Conservation (phyloP, 257 asterid species). For the Ehretia macrophylla region DNA sequence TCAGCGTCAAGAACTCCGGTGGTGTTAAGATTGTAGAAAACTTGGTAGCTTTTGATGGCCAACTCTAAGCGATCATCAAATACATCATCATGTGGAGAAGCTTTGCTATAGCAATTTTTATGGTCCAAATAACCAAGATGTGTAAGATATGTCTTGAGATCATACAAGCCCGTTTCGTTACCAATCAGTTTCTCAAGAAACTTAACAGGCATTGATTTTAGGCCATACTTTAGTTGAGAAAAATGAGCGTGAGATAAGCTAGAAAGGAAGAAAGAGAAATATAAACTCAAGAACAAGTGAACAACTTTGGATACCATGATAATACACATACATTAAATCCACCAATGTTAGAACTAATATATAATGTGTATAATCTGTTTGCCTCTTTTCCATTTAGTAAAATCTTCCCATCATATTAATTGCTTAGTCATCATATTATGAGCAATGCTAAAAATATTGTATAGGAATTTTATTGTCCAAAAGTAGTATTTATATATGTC, state of each 20-base stretch:
- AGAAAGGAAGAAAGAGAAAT: neutral
- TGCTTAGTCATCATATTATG: too few species aligned
- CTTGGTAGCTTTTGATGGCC: conserved; percentile 8
- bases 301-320: neutral
- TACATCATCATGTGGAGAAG: neutral
- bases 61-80: conserved; percentile 8
- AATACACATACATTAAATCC: too few species aligned
- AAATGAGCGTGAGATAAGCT: neutral
- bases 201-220: neutral
- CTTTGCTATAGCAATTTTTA: neutral
- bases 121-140: conserved; percentile 8
- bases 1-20: conserved; percentile 9
- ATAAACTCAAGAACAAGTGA: neutral
- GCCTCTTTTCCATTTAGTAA: too few species aligned
- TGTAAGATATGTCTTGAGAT: conserved; percentile 8
- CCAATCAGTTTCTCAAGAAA: neutral
- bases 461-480: too few species aligned
- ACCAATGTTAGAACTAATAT: too few species aligned
- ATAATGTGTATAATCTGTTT: too few species aligned
- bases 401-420: too few species aligned
- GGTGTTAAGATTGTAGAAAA: neutral
- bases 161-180: conserved; percentile 2
- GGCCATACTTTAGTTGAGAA: too few species aligned
- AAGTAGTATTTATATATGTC: too few species aligned
- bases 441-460: too few species aligned